These are phyloP conservation scores for Fomitiporia mediterranea DNA, from an alignment of 1,284 basidiomycete genomes.

Conservation along the genomic window DNA sequence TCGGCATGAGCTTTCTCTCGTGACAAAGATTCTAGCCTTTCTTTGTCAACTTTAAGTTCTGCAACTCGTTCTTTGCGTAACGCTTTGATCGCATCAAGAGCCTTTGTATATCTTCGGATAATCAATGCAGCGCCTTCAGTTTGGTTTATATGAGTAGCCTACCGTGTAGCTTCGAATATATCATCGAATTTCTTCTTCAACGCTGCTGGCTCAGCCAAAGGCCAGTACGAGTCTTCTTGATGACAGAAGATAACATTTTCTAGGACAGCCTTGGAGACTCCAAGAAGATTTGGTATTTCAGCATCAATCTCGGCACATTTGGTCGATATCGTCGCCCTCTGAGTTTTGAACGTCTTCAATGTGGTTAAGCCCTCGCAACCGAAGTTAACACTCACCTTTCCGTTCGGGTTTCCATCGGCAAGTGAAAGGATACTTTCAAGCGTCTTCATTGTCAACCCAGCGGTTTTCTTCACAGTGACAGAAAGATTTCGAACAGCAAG, in stretches of 20 bases:
- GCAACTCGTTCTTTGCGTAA: slow-evolving; percentile 86
- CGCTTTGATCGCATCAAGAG: slow-evolving; percentile 87
- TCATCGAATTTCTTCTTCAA: slow-evolving; percentile 99
- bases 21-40: slow-evolving; percentile 76
- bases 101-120: slow-evolving; percentile 83
- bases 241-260: slow-evolving; percentile 99
- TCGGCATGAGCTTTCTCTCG: slow-evolving; percentile 86
- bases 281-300: slow-evolving; percentile 90
- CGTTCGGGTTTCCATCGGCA: slow-evolving; percentile 63
- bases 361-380: no score
- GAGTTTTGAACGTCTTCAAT: slow-evolving; percentile 10
- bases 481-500: slow-evolving; percentile 91
- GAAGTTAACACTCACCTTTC: slow-evolving; percentile 56
- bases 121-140: background rate
- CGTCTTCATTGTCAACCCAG: slow-evolving; percentile 93
- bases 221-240: slow-evolving; percentile 99
- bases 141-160: slow-evolving; percentile 23
- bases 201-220: slow-evolving; percentile 83
- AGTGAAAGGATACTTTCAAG: slow-evolving; percentile 86
- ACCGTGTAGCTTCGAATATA: slow-evolving; percentile 98
- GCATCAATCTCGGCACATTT: slow-evolving; percentile 96
- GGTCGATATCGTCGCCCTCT: slow-evolving; percentile 89
- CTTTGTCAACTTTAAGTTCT: slow-evolving; percentile 92
- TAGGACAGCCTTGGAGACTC: slow-evolving; percentile 94
- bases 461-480: slow-evolving; percentile 88